Evolutionary conservation across 768 basidiomycete species (phyloP).

Genomic region (Cyclocybe cylindracea): DNA sequence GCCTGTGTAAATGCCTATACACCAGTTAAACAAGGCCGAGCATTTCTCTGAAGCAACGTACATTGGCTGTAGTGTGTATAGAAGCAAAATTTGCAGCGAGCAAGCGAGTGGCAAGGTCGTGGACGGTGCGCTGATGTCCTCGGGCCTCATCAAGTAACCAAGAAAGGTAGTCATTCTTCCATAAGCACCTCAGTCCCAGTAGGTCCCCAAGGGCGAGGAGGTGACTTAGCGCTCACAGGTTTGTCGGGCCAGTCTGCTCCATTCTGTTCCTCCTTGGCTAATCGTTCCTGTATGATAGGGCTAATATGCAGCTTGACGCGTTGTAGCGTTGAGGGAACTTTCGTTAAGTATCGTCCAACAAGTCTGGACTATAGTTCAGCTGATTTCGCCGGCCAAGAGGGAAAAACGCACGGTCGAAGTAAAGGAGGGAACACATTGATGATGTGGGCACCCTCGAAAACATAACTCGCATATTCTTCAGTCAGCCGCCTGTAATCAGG

Average conservation of each 20-base stretch:
- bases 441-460: slow-evolving; percentile 14
- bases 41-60: slow-evolving; percentile 9
- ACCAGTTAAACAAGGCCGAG: not conserved
- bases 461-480: slow-evolving; percentile 20
- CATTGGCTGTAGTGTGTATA: slow-evolving; percentile 42
- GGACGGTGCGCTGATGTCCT: slow-evolving; percentile 27
- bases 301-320: slow-evolving; percentile 25
- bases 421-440: slow-evolving; percentile 21
- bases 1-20: slow-evolving; percentile 26
- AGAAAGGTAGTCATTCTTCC: slow-evolving; percentile 44
- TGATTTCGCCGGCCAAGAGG: not conserved
- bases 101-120: slow-evolving; percentile 24
- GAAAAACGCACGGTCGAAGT: slow-evolving; percentile 20
- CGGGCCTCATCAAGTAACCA: slow-evolving; percentile 45
- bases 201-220: not conserved
- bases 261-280: slow-evolving; percentile 26
- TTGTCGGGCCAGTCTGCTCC: slow-evolving; percentile 32
- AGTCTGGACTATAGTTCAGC: slow-evolving; percentile 11
- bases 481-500: slow-evolving; percentile 22
- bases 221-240: slow-evolving; percentile 22
- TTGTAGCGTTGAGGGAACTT: slow-evolving; percentile 19
- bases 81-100: slow-evolving; percentile 39
- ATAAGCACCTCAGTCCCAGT: not conserved
- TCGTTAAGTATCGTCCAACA: slow-evolving; percentile 23
- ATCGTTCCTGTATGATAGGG: slow-evolving; percentile 31